These are phyloP conservation scores for Candida sanyiensis DNA, from an alignment of 805 yeast genomes.

Conservation along the genomic window DNA sequence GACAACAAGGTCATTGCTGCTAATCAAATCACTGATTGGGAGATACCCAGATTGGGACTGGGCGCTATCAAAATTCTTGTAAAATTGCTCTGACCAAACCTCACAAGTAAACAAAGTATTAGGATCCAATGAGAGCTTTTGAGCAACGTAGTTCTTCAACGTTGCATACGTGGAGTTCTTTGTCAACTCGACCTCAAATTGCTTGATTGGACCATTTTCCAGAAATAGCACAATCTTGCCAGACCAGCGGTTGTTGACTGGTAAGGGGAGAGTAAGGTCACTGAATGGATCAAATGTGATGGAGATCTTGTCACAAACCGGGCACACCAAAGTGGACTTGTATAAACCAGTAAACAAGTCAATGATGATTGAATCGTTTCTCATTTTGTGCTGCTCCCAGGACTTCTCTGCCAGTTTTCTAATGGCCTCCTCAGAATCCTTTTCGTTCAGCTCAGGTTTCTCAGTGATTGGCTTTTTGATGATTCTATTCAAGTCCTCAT, in stretches of 20 bases:
- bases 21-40: slow-evolving; percentile 64
- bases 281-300: slow-evolving; percentile 92
- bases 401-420: slow-evolving; percentile 62
- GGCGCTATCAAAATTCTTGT: slow-evolving; percentile 60
- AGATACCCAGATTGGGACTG: slow-evolving; percentile 46
- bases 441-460: slow-evolving; percentile 74
- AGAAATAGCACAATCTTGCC: slow-evolving; percentile 59
- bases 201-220: slow-evolving; percentile 42
- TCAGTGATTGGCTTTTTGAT: slow-evolving; percentile 79
- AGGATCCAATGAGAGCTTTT: slow-evolving; percentile 35
- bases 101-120: slow-evolving; percentile 47
- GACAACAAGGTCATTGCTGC: slow-evolving; percentile 54
- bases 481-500: slow-evolving; percentile 87
- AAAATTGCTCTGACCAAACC: slow-evolving; percentile 62
- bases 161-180: slow-evolving; percentile 61
- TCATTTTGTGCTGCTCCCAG: slow-evolving; percentile 71
- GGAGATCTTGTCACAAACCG: slow-evolving; percentile 71
- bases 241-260: slow-evolving; percentile 68
- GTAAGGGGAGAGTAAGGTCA: slow-evolving; percentile 85
- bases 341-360: slow-evolving; percentile 90
- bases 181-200: slow-evolving; percentile 66
- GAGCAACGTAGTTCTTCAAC: slow-evolving; percentile 54
- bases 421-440: slow-evolving; percentile 49
- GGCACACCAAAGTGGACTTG: slow-evolving; percentile 86
- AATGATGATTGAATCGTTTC: slow-evolving; percentile 80